Evolutionary conservation across 768 basidiomycete species (phyloP), one percentile per base, ranked within the genome.

Genomic region (Boletus subcaerulescens): DNA sequence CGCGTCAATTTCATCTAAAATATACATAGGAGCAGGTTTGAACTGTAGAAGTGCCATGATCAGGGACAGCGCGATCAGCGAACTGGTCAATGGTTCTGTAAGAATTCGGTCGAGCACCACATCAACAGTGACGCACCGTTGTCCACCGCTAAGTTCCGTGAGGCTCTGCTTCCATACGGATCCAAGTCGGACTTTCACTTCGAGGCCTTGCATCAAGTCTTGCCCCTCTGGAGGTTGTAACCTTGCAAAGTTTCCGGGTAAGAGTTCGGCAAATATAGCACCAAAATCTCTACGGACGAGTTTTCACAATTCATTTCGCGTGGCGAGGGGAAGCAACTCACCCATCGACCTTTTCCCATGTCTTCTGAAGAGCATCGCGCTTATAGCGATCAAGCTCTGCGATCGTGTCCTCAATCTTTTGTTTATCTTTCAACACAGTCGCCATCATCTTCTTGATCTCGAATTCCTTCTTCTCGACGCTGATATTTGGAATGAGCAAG

Each of bases 1-100:
- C 0, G 97, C 95, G 71, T 98, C 97, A 59, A 99, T 96, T 73
- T 99, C 97, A 73, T 99, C 97, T 10, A 99, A 82, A 67, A 99
- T 99, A 72, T 98, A 98, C 93, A 98, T 94, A 3, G 94, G 96
- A 15, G 96, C 95, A 9, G 96, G 95, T 67, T 98, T 98, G 81
- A 98, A 98, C 69, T 98, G 94, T n/a, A 98, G 84, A 17, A 99
- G 83, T 0, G 97, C 90, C 94, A 99, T 96, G 76, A 98, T 98
- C 38, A 99, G 80, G 13, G 96, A 98, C 1, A 99, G 82, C 1
- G 97, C 97, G 65, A 99, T 98, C 60, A 99, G 81, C 0, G 97
- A 99, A 60, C 95, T 98, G 62, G 22, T 40, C 46, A 1, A 38
- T 31, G 41, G 45, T 44, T 17, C 10, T 2, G 26, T 60, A 17